phyloP scores from a whole-genome alignment of 306 rosid genomes.

The Cicer arietinum region DNA sequence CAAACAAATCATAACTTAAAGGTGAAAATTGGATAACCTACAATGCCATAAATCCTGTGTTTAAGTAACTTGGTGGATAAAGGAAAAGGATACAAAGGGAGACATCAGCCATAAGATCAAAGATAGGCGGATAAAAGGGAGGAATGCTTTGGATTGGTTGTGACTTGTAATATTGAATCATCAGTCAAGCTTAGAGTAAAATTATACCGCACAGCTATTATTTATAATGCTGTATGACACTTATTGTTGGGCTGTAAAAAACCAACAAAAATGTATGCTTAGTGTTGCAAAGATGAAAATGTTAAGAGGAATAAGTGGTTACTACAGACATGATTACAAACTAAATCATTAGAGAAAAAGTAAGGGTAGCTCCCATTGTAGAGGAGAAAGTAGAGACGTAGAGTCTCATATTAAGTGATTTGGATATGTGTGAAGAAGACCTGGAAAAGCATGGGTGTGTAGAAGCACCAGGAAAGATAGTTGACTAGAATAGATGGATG shows the following conservation, averaged over 20 bases:
- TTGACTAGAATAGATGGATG: slow-evolving; percentile 11
- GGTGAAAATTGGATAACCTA: background rate
- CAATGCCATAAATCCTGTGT: background rate
- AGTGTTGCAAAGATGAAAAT: slow-evolving; percentile 2
- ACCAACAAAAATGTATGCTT: background rate
- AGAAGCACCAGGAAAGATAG: background rate
- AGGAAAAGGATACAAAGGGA: slow-evolving; percentile 5
- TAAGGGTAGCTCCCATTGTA: slow-evolving; percentile 8
- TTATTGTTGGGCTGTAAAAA: background rate
- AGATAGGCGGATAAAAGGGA: slow-evolving; percentile 7
- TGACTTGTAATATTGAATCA: background rate
- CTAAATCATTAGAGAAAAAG: slow-evolving; percentile 6
- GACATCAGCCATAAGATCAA: background rate
- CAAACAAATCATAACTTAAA: background rate
- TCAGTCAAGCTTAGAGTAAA: background rate
- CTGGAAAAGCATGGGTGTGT: background rate
- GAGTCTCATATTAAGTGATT: background rate
- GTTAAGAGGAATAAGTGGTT: background rate
- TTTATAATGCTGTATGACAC: background rate
- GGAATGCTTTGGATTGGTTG: background rate
- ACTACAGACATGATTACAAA: background rate
- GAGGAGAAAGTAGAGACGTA: background rate
- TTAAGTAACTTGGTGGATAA: background rate
- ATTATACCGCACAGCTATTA: background rate
- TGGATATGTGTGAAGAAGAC: background rate